These are phyloP conservation scores for Stramenopiles sp. DNA, from an alignment of 352 stramenopile genomes.

Conservation along the genomic window DNA sequence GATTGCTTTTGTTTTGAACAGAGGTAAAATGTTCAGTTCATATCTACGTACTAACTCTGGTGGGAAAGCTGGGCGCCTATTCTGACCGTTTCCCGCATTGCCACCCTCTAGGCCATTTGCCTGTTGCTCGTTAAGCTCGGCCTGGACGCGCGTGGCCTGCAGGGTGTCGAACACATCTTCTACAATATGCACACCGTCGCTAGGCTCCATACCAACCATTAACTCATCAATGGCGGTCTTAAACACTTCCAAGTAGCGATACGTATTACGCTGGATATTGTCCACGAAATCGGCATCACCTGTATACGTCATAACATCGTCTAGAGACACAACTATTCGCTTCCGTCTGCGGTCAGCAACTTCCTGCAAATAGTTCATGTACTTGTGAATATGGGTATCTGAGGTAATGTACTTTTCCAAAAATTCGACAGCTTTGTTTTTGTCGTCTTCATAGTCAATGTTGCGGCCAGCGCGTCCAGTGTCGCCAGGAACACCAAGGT, in stretches of 20 bases:
- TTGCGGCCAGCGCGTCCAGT: not conserved
- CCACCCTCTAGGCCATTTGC: conserved; percentile 27
- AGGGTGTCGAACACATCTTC: conserved; percentile 47
- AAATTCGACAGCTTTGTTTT: not conserved
- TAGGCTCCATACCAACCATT: conserved; percentile 39
- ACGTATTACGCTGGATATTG: conserved; percentile 56
- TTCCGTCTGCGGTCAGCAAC: not conserved
- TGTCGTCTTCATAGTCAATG: conserved; percentile 5
- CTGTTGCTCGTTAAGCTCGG: conserved; percentile 35
- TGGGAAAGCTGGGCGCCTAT: conserved; percentile 47
- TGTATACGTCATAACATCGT: conserved; percentile 4
- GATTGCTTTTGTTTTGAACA: conserved; percentile 47
- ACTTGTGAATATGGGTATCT: conserved; percentile 7
- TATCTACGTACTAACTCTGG: conserved; percentile 67
- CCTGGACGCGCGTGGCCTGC: conserved; percentile 18
- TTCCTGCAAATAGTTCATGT: not conserved
- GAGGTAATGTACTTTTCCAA: conserved; percentile 7
- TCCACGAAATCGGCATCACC: conserved; percentile 47
- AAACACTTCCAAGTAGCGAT: conserved; percentile 62
- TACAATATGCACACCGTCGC: conserved; percentile 29
- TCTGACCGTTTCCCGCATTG: conserved; percentile 21
- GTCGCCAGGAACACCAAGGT: not conserved
- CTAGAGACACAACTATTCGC: not conserved
- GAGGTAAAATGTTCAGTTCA: conserved; percentile 32
- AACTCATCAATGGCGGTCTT: conserved; percentile 60